Evolutionary conservation across 768 basidiomycete genomes (phyloP).

Genomic region (Daedalea quercina): DNA sequence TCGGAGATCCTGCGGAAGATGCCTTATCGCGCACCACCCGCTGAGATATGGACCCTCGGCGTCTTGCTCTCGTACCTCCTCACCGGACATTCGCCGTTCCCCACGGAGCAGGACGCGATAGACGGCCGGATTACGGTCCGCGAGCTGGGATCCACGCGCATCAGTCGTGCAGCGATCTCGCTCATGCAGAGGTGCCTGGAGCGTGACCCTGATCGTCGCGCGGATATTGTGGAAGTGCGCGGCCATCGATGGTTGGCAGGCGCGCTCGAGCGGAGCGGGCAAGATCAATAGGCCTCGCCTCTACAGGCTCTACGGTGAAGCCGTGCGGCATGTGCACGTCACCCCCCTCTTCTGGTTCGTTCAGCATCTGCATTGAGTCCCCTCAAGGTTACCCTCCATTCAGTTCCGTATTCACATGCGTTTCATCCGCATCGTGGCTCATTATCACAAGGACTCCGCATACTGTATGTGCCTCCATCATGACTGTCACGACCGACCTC

Average conservation of each 20-base stretch:
- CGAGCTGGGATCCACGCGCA: slow-evolving; percentile 12
- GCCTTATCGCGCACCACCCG: slow-evolving; percentile 87
- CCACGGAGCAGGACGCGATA: slow-evolving; percentile 75
- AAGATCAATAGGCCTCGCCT: slow-evolving; percentile 3
- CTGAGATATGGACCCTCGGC: slow-evolving; percentile 95
- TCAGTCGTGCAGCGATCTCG: slow-evolving; percentile 39
- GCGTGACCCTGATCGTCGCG: slow-evolving; percentile 73
- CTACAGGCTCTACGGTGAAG: too few relatives aligned
- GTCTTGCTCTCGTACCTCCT: slow-evolving; percentile 92
- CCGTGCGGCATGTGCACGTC: too few relatives aligned
- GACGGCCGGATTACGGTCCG: slow-evolving; percentile 53
- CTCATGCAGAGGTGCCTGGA: slow-evolving; percentile 77
- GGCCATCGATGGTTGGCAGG: slow-evolving; percentile 74
- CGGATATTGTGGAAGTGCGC: slow-evolving; percentile 76
- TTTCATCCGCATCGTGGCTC: background rate
- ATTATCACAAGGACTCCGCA: background rate
- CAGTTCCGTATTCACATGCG: background rate
- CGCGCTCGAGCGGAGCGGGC: slow-evolving; percentile 20
- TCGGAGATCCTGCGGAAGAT: slow-evolving; percentile 88
- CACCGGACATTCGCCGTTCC: slow-evolving; percentile 90
- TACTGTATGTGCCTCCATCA: background rate
- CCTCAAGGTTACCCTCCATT: background rate
- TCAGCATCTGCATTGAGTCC: too few relatives aligned
- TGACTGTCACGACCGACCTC: background rate
- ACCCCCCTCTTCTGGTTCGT: too few relatives aligned